Percentiles rank a stretch among this genome's conserved stretches.
These are phyloP conservation scores for Phytophthora sp. DNA, from an alignment of 352 stramenopile species.

Conservation along the genomic window DNA sequence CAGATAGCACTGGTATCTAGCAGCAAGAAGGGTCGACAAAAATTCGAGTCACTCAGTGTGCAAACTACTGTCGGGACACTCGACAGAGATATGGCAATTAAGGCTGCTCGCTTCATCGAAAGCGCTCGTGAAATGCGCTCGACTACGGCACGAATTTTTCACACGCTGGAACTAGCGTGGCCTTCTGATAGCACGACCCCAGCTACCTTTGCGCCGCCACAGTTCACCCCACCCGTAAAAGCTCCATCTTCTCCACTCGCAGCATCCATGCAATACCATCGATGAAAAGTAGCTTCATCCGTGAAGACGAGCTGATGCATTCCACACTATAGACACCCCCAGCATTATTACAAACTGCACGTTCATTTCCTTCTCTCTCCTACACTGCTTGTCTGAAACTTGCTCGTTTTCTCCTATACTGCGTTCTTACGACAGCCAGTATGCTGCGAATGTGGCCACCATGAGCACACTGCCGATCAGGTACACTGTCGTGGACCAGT, in stretches of 20 bases:
- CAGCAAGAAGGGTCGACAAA: slow-evolving; percentile 25
- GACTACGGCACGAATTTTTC: slow-evolving; percentile 43
- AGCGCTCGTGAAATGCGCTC: slow-evolving; percentile 47
- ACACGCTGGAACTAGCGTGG: slow-evolving; percentile 49
- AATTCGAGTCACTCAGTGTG: slow-evolving; percentile 4
- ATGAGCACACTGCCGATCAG: slow-evolving; percentile 45
- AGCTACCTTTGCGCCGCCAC: slow-evolving; percentile 30
- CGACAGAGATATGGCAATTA: slow-evolving; percentile 56
- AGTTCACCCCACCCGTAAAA: slow-evolving; percentile 33
- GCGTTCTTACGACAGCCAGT: slow-evolving; percentile 53
- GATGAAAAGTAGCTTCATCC: slow-evolving; percentile 12
- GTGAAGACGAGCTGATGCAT: neutral
- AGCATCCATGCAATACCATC: slow-evolving; percentile 5
- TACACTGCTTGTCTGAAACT: neutral
- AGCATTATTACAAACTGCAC: slow-evolving; percentile 10
- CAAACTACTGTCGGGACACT: slow-evolving; percentile 39
- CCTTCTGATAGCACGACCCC: neutral
- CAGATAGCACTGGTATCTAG: slow-evolving; percentile 10
- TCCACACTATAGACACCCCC: slow-evolving; percentile 9
- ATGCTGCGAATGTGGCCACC: slow-evolving; percentile 45
- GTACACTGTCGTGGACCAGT: slow-evolving; percentile 48
- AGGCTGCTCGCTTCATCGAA: slow-evolving; percentile 40
- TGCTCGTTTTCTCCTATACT: neutral
- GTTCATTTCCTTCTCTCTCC: slow-evolving; percentile 12
- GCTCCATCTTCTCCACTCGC: slow-evolving; percentile 2